These are phyloP conservation scores for Polygonum aviculare DNA, from an alignment of 148 eudicot genomes.

Conservation along the genomic window DNA sequence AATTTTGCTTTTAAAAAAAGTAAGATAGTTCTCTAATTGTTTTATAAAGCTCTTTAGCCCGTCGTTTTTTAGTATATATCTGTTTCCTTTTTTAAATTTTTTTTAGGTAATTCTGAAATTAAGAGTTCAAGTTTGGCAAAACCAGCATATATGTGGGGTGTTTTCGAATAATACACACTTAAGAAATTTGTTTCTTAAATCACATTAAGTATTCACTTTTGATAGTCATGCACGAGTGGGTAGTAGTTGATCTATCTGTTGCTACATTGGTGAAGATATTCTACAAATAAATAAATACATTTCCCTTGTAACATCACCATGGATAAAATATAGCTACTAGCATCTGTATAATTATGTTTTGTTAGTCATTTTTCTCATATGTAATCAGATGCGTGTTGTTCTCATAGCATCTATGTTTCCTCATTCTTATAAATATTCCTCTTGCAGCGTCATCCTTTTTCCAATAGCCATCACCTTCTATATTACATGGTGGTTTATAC, in stretches of 20 bases:
- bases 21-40: too few species aligned
- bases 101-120: too few species aligned
- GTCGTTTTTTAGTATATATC: too few species aligned
- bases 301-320: too few species aligned
- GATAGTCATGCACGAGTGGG: neutral
- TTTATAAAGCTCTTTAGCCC: too few species aligned
- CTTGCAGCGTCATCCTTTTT: conserved; percentile 80
- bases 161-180: too few species aligned
- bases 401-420: neutral
- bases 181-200: too few species aligned
- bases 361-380: neutral
- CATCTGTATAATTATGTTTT: neutral
- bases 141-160: too few species aligned
- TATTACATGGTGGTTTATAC: conserved; percentile 87
- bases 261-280: neutral
- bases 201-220: neutral
- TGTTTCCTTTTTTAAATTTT: neutral
- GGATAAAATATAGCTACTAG: neutral
- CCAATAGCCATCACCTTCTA: conserved; percentile 83
- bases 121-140: too few species aligned
- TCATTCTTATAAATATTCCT: conserved; percentile 12
- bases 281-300: neutral
- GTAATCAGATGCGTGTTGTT: neutral
- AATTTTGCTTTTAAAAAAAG: too few species aligned
- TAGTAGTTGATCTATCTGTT: neutral